Evolutionary conservation across 2,329 filamentous ascomycete species (phyloP), one percentile per base, ranked within the genome.

Genomic region (Sarocladium strictum): DNA sequence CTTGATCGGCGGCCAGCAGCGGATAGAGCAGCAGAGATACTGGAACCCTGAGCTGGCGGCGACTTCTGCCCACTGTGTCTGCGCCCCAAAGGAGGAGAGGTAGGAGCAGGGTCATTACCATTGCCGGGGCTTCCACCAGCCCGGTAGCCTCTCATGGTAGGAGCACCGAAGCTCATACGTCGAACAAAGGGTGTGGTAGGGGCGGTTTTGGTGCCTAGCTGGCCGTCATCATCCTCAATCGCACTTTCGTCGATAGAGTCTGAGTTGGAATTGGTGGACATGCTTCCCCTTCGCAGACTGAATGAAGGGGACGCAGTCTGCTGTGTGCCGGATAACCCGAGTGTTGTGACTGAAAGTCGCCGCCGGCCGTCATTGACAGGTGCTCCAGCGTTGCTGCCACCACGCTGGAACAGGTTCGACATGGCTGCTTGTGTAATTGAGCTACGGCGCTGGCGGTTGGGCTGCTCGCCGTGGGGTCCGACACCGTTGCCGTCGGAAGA

Each of bases 111-210:
- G 38, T 61, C 75, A 77, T 79, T 83, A 84, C 82, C 84, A 73
- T 81, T 82, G 65, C 80, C 83, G 67, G 84, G 77, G 67, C 84
- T 86, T 64, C 75, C 76, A 64, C 77, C 77, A 33, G 73, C 72
- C 54, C 75, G 71, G 58, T 67, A 73, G 58, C 75, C 74, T 62
- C 85, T 86, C 63, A 89, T 81, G 70, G 85, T 86, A 68, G 90
- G 84, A 58, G 87, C 87, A 58, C 93, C 92, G 65, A 96, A 95
- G 72, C 92, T 97, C 76, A 96, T 85, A 56, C 92, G 87, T 62
- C 92, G 86, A 57, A 82, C 82, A 66, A 92, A 93, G 32, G 91
- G 89, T 12, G 87, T 89, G 53, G 76, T 80, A 32, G 89, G 85
- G 15, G 80, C 78, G 61, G 80, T 81, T 64, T 77, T 80, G 37